Base-by-base conservation (phyloP, 805 yeast species). In the Wickerhamomyces alni region DNA sequence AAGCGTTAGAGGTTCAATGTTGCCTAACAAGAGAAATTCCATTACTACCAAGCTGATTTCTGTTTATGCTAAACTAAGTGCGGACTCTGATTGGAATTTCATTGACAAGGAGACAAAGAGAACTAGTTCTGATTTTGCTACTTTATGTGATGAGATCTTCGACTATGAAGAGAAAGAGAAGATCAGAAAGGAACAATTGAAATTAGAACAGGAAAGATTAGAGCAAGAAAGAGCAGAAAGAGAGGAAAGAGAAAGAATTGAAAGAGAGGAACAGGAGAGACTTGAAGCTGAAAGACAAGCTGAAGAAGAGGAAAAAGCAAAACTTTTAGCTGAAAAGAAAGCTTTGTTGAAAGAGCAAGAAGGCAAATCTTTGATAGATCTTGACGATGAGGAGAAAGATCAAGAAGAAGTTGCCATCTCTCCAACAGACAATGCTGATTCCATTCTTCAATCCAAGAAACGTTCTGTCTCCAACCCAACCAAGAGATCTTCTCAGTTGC, bases 101-200 rank as follows among this genome's bases (percentile, higher is more conserved):
- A 74, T 82, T 59, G 85, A 81, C 51, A 77, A 74, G 51, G 86
- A 79, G 56, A 80, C 87, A 6, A 81, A 75, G 60, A 70, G 93
- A 59, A 81, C 89, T 2, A 78, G 86, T 28, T 79, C 86, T 13
- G 84, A 83, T 45, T 83, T 83, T 66, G 93, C 88, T 11, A 74
- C 83, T 2, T 65, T 83, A 32, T 81, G 87, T 66, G 91, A 83
- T 62, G 79, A 76, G 59, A 76, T 83, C 42, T 83, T 83, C 66
- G 82, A 76, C 51, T 83, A 81, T 58, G 88, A 81, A 52, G 73
- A 71, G 47, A 76, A 70, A 38, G 84, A 78, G 43, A 79, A 74
- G 53, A 62, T 70, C 48, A 75, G 70, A 71, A 69, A 59, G 42
- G 69, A 62, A 31, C 48, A 51, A 36, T 40, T 45, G n/a, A 42